Base-by-base conservation (phyloP, 805 yeast genomes). In the Zygotorulaspora chibaensis region DNA sequence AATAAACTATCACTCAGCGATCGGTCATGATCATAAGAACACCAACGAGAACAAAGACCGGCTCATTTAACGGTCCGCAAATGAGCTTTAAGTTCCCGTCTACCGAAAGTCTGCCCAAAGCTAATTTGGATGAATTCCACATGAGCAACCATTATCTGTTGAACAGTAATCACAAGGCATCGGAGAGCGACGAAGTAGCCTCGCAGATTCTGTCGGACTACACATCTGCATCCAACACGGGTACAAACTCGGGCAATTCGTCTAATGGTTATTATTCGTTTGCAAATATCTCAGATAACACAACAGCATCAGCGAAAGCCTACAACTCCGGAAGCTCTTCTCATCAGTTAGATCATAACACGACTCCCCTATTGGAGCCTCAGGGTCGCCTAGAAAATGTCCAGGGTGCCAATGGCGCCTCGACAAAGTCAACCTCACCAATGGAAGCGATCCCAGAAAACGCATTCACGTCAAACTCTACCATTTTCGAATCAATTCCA, bases 81-180 rank as follows among this genome's bases (percentile, higher is more conserved):
- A 60, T 66, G 64, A 65, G 53, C 12, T 71, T 71, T 52, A 61
- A 62, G 43, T 71, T 70, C 43, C 75, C 75, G 12, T 59, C 65
- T 5, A 51, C 50, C 3, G 70, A 64, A 40, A 54, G 51, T 34
- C 38, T 53, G 33, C 56, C 51, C 17, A 40, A 46, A 3, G 38
- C 36, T 3, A 31, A 39, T 2, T 28, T 50, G 4, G 54, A 59
- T 17, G 61, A 57, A 29, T 47, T 48, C 18, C 58, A 55, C 16
- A 37, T 59, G 51, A 61, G 54, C 38, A 63, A 63, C 37, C 66
- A 62, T 45, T 58, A 56, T 42, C 28, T 63, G 27, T 45, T 65
- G 18, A 62, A 62, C 37, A 40, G 44, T 9, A 17, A 55, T 23
- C 36, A 41, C 20, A 46, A 49, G 20, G 36, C 49, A 34, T 18